These are phyloP conservation scores for Endoconidiophora laricicola DNA, from an alignment of 2,329 filamentous ascomycete species.

Conservation along the genomic window DNA sequence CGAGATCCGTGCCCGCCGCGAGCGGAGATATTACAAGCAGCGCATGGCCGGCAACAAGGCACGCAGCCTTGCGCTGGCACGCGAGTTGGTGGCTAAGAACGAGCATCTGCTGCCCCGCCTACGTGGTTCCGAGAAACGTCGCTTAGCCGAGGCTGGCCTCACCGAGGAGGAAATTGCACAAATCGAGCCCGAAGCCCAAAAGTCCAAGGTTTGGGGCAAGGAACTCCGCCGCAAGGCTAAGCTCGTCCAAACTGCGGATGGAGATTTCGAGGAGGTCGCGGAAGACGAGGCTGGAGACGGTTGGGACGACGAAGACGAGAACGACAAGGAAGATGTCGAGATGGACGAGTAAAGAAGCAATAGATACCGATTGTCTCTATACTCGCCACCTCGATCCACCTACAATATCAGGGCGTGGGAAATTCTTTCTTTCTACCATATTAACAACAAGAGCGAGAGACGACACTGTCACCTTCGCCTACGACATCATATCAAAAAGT, in stretches of 20 bases:
- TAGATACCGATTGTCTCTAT: no score
- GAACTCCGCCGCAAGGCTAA: conserved; percentile 21
- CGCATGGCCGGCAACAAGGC: conserved; percentile 84
- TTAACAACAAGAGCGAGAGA: neutral
- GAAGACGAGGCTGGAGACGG: conserved; percentile 14
- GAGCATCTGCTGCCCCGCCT: conserved; percentile 75
- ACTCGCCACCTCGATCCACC: no score
- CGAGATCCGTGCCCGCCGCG: conserved; percentile 69
- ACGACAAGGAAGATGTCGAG: conserved; percentile 24
- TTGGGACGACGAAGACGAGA: conserved; percentile 21
- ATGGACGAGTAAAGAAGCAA: conserved; percentile 21
- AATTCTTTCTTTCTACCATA: neutral
- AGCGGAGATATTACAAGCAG: conserved; percentile 85
- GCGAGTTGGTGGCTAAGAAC: conserved; percentile 81
- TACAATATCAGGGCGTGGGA: no score
- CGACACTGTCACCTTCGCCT: neutral
- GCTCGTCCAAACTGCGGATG: conserved; percentile 15
- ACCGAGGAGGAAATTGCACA: conserved; percentile 33
- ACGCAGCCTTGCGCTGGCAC: conserved; percentile 59
- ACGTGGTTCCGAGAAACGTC: conserved; percentile 44
- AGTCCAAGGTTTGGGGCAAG: conserved; percentile 26
- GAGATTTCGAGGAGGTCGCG: conserved; percentile 16
- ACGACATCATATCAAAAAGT: conserved; percentile 5
- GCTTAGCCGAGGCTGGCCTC: conserved; percentile 36
- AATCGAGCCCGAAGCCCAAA: conserved; percentile 24